Evolutionary conservation across 2,329 filamentous ascomycete genomes (phyloP), one percentile per base, ranked within the genome.

Genomic region (Verticillium albo-atrum): DNA sequence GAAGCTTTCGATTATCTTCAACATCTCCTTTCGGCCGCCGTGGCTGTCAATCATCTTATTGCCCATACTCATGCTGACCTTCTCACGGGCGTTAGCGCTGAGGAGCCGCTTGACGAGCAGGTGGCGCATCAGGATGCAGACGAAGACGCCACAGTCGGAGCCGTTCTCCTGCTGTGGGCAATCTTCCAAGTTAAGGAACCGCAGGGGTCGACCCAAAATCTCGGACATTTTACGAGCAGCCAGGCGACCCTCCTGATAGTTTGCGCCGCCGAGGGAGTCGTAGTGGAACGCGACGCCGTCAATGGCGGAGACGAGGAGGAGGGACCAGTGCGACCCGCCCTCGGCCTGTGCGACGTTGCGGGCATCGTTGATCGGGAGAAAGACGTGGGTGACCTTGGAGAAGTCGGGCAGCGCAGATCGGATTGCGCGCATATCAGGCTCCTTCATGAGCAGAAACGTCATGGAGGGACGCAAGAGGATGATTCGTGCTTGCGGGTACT

Each of bases 231-330:
- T 90, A 54, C 83, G 76, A 0, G 89, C 86, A 6, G 89, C 89
- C 1, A 83, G 77, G 56, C 83, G 82, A 1, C 91, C 95, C 65
- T 96, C 90, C 50, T 81, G 77, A 61, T 85, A 84, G 74, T 99
- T 98, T 42, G 86, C 83, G 2, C 88, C 87, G 2, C 85, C 84
- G 27, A 98, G 81, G 1, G 89, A 94, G 76, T 99, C 95, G 77
- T 99, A 99, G 79, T 99, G 95, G 74, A 99, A 99, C 0, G 94
- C 91, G 2, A 97, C 87, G 9, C 91, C 88, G 71, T 99, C 95
- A 55, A 96, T 87, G 47, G 92, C 84, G 14, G 89, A 92, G 32
- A 99, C 93, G 2, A 99, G 84, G 1, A 99, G 86, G 0, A 99
- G 79, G 0, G 92, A 96, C 95, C 95, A 99, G 73, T 99, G 95